Base-by-base conservation (phyloP, 2,329 filamentous ascomycete genomes). In the Pestalotiopsis sp. region DNA sequence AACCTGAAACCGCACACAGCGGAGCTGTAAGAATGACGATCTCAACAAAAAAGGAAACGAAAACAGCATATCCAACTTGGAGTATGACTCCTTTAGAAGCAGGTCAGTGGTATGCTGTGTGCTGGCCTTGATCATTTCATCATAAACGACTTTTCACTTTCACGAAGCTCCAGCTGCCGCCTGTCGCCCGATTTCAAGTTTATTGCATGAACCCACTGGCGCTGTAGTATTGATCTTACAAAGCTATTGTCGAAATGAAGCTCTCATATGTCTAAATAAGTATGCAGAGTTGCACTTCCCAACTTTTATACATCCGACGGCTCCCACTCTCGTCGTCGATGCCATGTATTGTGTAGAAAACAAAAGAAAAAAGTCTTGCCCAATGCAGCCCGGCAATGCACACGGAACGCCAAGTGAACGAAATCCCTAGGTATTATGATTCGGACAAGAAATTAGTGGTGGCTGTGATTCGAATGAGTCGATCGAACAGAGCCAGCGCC, bases 381-480 rank as follows among this genome's bases (percentile, higher is more conserved):
- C 59, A n/a, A 62, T 62, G 27, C 59, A 23, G 13, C 36, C 13
- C 36, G 20, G 17, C 27, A 39, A 39, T 39, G 59, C 59, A 27
- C 58, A 60, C 17, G 38, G 57, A 62, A 62, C 59, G 59, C 59
- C 59, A 62, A 62, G 17, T 39, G 59, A 62, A 62, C 31, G 36
- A 38, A 20, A n/a, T 36, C 59, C 3, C 17, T 12, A 36, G n/a
- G 27, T 38, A 20, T 62, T 38, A 20, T 62, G 13, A 31, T 39
- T 25, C 14, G 20, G n/a, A 39, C 59, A 11, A 41, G 23, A 23
- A 20, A n/a, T 62, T 62, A 62, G 20, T 62, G 59, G 58, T 69
- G 68, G 25, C 56, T 60, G 27, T 67, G 68, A 38, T 60, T 59
- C 14, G 68, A 64, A 60, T 69, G 64, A 20, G 58, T 64, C 13